phyloP scores from a whole-genome alignment of 2,329 filamentous ascomycete species.

The Ceratocystis alfenasii region DNA sequence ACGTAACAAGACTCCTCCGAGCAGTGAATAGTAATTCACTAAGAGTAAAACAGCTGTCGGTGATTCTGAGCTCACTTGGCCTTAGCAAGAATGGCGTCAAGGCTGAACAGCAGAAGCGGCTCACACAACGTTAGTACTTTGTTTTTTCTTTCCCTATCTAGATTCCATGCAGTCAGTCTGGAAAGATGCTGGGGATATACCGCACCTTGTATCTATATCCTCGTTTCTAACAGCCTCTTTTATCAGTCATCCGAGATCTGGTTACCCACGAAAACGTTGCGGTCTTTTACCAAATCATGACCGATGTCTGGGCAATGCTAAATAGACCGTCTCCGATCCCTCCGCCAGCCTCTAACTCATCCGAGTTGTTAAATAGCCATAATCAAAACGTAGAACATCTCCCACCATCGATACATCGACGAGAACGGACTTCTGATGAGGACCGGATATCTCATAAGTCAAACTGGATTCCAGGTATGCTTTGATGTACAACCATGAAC shows the following conservation, averaged over 20 bases:
- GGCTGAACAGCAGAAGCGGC: slow-evolving; percentile 63
- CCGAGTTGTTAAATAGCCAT: background rate
- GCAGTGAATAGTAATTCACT: slow-evolving; percentile 36
- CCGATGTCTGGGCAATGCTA: slow-evolving; percentile 11
- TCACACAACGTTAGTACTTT: slow-evolving; percentile 57
- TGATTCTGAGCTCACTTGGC: slow-evolving; percentile 62
- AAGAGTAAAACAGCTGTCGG: slow-evolving; percentile 56
- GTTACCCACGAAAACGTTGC: slow-evolving; percentile 31
- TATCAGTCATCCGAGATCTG: slow-evolving; percentile 35
- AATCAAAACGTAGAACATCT: background rate
- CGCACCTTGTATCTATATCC: too few species aligned
- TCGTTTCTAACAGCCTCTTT: background rate
- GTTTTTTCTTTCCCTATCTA: background rate
- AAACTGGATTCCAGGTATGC: too few species aligned
- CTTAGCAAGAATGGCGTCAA: slow-evolving; percentile 76
- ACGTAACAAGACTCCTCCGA: slow-evolving; percentile 37
- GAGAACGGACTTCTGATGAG: too few species aligned
- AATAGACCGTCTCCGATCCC: background rate
- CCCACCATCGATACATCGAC: too few species aligned
- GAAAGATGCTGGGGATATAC: too few species aligned
- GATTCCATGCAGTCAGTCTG: background rate
- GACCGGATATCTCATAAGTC: too few species aligned
- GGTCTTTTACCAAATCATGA: slow-evolving; percentile 33
- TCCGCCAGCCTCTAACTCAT: background rate
- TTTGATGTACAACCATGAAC: background rate